Evolutionary conservation across 164 flowering plant genomes (phyloP), one percentile per base, ranked within the genome.

Genomic region (Vitis rupestris): DNA sequence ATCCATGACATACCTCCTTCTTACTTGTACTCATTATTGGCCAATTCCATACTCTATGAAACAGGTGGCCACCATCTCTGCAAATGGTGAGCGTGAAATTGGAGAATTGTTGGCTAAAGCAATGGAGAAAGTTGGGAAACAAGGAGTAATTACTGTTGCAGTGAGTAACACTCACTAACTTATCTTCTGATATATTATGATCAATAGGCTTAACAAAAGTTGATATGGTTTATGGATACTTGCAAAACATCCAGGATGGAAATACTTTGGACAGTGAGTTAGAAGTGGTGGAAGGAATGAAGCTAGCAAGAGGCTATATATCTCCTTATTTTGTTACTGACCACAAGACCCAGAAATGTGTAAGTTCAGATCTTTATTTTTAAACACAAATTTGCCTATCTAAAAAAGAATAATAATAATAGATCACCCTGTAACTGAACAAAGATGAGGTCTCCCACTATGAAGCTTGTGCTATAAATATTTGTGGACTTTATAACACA

Each of bases 101-200:
- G 97, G 97, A 47, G 92, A 94, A 74, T 63, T 91, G 70, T 76
- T 94, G 64, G 94, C 93, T 3, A 83, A 86, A 70, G 98, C 98
- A 58, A 92, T 94, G 97, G 97, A 88, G 79, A 94, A 88, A 87
- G 97, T 94, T 80, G 98, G 97, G 64, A 94, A 90, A 76, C 92
- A 88, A 77, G 98, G 98, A 72, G 88, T 89, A 56, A 94, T 94
- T 67, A 90, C 97, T 73, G 86, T 94, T 65, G 72, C 88, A 66
- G 98, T 94, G 19, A 78, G 97, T 64, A 73, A 37, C 47, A 30
- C 29, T 63, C 68, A 6, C 1, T 29, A 61, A 30, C 68, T 8
- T 56, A 50, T 10, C 50, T 72, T 29, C 13, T 51, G 48, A 49
- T 50, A 14, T 13, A 9, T 58, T 15, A 44, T 56, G 52, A 54